Evolutionary conservation across 2,329 filamentous ascomycete genomes (phyloP), one percentile per base, ranked within the genome.

Genomic region (Beauveria pseudobassiana): DNA sequence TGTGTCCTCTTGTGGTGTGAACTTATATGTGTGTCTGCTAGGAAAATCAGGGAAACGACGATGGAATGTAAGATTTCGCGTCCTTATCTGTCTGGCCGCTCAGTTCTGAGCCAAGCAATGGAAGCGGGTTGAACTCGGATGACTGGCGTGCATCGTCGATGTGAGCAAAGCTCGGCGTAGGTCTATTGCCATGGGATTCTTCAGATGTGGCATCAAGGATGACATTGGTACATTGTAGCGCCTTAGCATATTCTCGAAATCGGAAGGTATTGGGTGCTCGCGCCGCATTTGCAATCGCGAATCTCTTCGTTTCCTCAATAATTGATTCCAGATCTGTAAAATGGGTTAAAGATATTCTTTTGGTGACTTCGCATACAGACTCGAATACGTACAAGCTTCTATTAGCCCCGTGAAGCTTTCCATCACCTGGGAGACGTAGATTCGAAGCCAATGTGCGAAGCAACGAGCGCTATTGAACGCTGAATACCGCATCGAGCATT

Each of bases 1-100:
- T 46, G 73, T 75, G 63, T 81, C 76, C 20, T 81, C 76, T 40
- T 80, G 78, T 2, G 81, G 80, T 0, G 85, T 87, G 67, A 81
- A 83, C 45, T 79, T 81, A 72, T 87, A 88, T 3, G 85, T 87
- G 67, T 87, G 84, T 51, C 82, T 82, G 69, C 84, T 86, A 0
- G 85, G 85, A 63, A 87, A 87, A 10, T 80, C 77, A n/a, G 0
- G 85, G 85, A 57, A 88, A 86, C 0, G 78, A 77, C 42, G 74
- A 72, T 0, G 85, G 85, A 12, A 88, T 86, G 70, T 84, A 86
- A 26, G 71, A 61, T 67, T 81, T 82, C 14, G 76, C 71, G 9
- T 80, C 77, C 67, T 85, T 86, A 65, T 87, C 85, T 1, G 75
- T 67, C 62, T 78, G 77, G 43, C 85, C 85, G 62, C 84, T 86